These are phyloP conservation scores for Cochlearia excelsa DNA, from an alignment of 345 rosid species.

Conservation along the genomic window DNA sequence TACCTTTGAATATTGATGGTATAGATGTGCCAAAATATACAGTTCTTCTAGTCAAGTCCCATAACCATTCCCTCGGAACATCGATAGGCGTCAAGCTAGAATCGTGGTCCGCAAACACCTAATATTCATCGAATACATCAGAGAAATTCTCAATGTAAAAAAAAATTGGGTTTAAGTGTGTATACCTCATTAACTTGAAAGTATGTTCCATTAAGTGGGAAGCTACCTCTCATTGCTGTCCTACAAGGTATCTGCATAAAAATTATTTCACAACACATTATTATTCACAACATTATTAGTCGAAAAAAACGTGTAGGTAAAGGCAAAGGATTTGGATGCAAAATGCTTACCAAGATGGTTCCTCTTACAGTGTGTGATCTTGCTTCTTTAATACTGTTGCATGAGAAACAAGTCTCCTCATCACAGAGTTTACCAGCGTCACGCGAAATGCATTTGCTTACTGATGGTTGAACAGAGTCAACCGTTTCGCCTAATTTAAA, in stretches of 20 bases:
- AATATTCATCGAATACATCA: constrained; percentile 7
- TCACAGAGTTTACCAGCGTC: constrained; percentile 49
- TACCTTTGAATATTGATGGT: constrained; percentile 89
- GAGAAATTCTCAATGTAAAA: background rate
- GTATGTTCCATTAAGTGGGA: constrained; percentile 95
- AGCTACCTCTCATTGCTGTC: constrained; percentile 95
- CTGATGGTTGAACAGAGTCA: constrained; percentile 61
- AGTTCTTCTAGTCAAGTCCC: constrained; percentile 73
- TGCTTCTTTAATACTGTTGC: constrained; percentile 68
- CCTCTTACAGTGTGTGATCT: constrained; percentile 78
- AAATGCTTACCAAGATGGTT: constrained; percentile 65
- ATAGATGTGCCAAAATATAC: constrained; percentile 93
- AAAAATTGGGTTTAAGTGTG: background rate
- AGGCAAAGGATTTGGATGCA: constrained; percentile 16
- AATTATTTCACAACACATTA: background rate
- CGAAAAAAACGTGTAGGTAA: background rate
- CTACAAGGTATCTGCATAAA: constrained; percentile 77
- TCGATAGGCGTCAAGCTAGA: constrained; percentile 72
- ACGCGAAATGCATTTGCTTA: constrained; percentile 52
- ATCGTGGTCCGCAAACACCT: constrained; percentile 96
- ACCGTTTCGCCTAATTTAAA: constrained; percentile 71
- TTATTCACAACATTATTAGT: background rate
- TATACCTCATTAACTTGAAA: constrained; percentile 92
- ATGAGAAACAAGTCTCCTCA: constrained; percentile 67
- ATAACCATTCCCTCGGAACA: constrained; percentile 74